Conservation (phyloP, 371 early-diverging fungal species). For the Syncephalastrum racemosum region DNA sequence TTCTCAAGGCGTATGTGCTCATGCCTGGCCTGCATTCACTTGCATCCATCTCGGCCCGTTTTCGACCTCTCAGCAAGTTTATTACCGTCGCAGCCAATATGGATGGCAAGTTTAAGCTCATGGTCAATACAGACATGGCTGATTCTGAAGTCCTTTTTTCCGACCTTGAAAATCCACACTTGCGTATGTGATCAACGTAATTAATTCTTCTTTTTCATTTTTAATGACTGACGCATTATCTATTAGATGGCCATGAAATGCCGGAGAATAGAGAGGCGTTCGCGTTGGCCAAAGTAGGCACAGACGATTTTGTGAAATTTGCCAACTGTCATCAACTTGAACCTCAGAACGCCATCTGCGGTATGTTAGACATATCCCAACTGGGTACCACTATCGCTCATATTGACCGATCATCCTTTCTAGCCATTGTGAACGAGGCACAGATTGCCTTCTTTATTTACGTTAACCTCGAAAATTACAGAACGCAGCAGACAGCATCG, state of each 20-base stretch:
- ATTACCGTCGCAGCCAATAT: slow-evolving; percentile 58
- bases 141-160: slow-evolving; percentile 46
- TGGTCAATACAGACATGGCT: slow-evolving; percentile 42
- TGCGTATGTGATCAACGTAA: slow-evolving; percentile 32
- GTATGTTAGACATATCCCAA: slow-evolving; percentile 22
- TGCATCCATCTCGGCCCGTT: slow-evolving; percentile 41
- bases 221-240: too few relatives aligned
- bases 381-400: background rate
- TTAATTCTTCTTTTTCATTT: background rate
- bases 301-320: slow-evolving; percentile 60
- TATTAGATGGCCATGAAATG: slow-evolving; percentile 9
- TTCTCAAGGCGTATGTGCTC: slow-evolving; percentile 48
- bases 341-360: slow-evolving; percentile 59
- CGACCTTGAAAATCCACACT: slow-evolving; percentile 46
- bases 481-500: too few relatives aligned
- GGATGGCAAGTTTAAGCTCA: slow-evolving; percentile 50
- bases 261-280: slow-evolving; percentile 22
- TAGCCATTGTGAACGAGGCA: slow-evolving; percentile 27
- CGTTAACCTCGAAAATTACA: slow-evolving; percentile 17
- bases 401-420: background rate
- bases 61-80: slow-evolving; percentile 44
- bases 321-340: slow-evolving; percentile 52
- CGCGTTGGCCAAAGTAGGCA: slow-evolving; percentile 46
- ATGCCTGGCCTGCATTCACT: slow-evolving; percentile 45
- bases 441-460: slow-evolving; percentile 36